Percentiles rank a stretch among this genome's conserved stretches.
Conservation (phyloP, 2,329 filamentous ascomycete genomes). For the Teratosphaeria nubilosa region DNA sequence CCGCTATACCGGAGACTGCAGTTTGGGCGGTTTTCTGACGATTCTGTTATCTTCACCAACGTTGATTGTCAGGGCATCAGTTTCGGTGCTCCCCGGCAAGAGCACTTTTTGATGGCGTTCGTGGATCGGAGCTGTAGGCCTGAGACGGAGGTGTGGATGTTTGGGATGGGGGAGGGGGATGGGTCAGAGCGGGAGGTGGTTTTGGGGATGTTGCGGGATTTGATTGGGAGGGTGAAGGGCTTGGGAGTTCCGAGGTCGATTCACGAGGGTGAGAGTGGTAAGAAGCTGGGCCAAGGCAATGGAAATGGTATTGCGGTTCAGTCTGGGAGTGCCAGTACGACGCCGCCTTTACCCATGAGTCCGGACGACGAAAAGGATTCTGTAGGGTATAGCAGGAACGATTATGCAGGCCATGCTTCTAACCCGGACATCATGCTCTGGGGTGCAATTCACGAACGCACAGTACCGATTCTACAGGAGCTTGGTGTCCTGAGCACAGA, state of each 20-base stretch:
- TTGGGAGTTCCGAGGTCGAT: slow-evolving; percentile 4
- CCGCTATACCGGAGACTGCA: slow-evolving; percentile 54
- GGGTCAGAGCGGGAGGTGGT: not conserved
- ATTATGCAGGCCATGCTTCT: slow-evolving; percentile 13
- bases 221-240: slow-evolving; percentile 8
- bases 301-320: not conserved
- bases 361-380: slow-evolving; percentile 1
- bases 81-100: no score
- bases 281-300: slow-evolving; percentile 8
- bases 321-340: slow-evolving; percentile 7
- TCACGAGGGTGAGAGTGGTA: slow-evolving; percentile 8
- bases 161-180: slow-evolving; percentile 27
- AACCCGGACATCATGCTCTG: slow-evolving; percentile 17
- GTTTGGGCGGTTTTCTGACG: slow-evolving; percentile 38
- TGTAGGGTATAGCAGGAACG: slow-evolving; percentile 8
- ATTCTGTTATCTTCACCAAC: slow-evolving; percentile 33
- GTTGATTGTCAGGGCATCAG: not conserved
- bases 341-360: not conserved
- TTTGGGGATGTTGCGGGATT: slow-evolving; percentile 6
- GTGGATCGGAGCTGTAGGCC: slow-evolving; percentile 50
- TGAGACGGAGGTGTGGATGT: slow-evolving; percentile 58
- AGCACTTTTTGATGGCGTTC: slow-evolving; percentile 44
- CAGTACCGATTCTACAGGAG: slow-evolving; percentile 11
- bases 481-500: slow-evolving; percentile 12
- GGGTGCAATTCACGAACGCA: slow-evolving; percentile 22